Conservation (phyloP, 495 filamentous ascomycete species). For the Podospora pseudocomata region DNA sequence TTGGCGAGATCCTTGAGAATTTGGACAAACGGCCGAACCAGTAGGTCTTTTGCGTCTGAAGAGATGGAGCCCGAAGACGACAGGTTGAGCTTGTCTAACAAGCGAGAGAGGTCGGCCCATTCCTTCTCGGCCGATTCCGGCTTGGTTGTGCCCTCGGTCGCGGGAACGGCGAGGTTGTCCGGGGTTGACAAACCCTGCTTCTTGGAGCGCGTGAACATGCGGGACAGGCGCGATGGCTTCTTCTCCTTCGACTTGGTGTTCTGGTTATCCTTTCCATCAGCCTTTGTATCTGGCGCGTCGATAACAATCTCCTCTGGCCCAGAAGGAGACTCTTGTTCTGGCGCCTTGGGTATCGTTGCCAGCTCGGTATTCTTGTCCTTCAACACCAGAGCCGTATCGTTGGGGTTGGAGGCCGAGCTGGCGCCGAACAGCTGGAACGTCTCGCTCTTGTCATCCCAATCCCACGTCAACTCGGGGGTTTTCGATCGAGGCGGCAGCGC, state of each 20-base stretch:
- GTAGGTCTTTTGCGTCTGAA: conserved; percentile 58
- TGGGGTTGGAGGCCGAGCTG: not conserved
- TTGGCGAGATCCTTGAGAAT: conserved; percentile 89
- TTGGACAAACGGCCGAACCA: conserved; percentile 77
- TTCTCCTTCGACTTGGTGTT: conserved; percentile 15
- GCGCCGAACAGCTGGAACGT: conserved; percentile 25
- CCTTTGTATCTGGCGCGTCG: not conserved
- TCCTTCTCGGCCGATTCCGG: conserved; percentile 45
- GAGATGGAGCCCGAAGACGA: conserved; percentile 63
- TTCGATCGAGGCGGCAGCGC: conserved; percentile 42
- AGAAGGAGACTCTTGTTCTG: not conserved
- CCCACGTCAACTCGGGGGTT: conserved; percentile 44
- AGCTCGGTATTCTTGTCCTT: conserved; percentile 11
- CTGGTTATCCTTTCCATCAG: conserved; percentile 18
- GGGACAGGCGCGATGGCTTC: conserved; percentile 26
- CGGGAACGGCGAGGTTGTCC: conserved; percentile 26
- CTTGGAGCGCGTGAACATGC: conserved; percentile 26
- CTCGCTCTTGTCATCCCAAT: conserved; percentile 32
- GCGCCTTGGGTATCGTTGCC: conserved; percentile 4
- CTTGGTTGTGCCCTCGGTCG: conserved; percentile 17
- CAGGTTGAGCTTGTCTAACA: conserved; percentile 65
- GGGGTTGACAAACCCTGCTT: conserved; percentile 2
- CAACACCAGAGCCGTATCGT: conserved; percentile 4
- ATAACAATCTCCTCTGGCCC: not conserved
- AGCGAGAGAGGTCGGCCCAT: conserved; percentile 66